A percentile compares a stretch with the other conserved stretches of the same genome.
phyloP scores from a whole-genome alignment of 805 yeast genomes.

The Scheffersomyces lignosus region DNA sequence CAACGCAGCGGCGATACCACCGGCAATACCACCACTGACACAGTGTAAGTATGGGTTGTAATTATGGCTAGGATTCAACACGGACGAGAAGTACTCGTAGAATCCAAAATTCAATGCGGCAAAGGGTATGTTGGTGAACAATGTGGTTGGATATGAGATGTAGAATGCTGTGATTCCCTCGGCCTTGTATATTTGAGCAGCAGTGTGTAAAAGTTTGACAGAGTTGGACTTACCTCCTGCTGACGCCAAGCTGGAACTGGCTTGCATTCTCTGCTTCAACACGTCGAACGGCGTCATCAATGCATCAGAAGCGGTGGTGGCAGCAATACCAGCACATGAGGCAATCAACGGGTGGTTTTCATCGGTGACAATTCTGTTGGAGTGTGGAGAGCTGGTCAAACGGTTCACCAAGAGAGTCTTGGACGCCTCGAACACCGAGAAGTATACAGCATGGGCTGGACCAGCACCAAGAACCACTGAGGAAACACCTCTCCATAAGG shows the following conservation, averaged over 20 bases:
- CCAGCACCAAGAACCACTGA: constrained; percentile 97
- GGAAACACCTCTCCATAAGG: constrained; percentile 92
- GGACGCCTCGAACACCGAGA: constrained; percentile 86
- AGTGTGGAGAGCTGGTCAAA: constrained; percentile 27
- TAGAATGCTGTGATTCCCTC: constrained; percentile 84
- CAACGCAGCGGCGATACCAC: constrained; percentile 91
- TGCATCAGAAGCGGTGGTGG: constrained; percentile 92
- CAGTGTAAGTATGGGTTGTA: constrained; percentile 93
- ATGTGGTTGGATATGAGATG: constrained; percentile 91
- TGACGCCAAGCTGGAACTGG: constrained; percentile 12
- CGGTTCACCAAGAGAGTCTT: constrained; percentile 56
- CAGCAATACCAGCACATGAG: constrained; percentile 85
- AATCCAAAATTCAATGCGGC: constrained; percentile 93
- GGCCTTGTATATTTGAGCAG: constrained; percentile 48
- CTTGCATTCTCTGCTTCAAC: constrained; percentile 92
- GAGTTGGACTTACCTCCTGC: constrained; percentile 15
- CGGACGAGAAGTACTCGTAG: constrained; percentile 78
- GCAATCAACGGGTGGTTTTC: constrained; percentile 81
- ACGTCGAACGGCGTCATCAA: constrained; percentile 98
- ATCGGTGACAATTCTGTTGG: constrained; percentile 51
- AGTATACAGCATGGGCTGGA: constrained; percentile 97
- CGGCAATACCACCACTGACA: constrained; percentile 89
- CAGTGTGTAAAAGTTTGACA: constrained; percentile 33
- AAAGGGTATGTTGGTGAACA: constrained; percentile 89
- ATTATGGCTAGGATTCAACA: constrained; percentile 71